A percentile compares a stretch with the other conserved stretches of the same genome.
Conservation (phyloP, 495 filamentous ascomycete species). For the Penicillium simplicissimum region DNA sequence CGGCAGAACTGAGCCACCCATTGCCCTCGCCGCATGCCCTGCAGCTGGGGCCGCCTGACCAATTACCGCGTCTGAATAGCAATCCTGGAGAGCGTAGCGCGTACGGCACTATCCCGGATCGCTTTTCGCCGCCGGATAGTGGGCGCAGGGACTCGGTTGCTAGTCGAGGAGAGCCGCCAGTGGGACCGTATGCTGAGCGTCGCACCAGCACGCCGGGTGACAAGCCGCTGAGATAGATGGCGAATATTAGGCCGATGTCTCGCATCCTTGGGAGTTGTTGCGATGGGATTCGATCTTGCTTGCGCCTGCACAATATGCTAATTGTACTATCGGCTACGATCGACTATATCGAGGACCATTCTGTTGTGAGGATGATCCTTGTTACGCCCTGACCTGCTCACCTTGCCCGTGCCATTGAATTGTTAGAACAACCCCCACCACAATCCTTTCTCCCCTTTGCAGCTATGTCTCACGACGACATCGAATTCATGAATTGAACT, state of each 20-base stretch:
- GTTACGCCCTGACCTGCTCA: background rate
- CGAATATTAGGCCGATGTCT: background rate
- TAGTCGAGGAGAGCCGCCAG: slow-evolving; percentile 18
- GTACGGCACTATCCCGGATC: slow-evolving; percentile 28
- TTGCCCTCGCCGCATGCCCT: slow-evolving; percentile 37
- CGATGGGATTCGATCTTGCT: background rate
- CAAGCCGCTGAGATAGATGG: slow-evolving; percentile 19
- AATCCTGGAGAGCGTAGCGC: slow-evolving; percentile 19
- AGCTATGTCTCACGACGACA: slow-evolving; percentile 6
- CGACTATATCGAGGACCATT: background rate
- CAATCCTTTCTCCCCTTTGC: background rate
- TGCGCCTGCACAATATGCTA: no score
- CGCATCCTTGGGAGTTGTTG: background rate
- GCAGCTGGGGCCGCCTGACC: slow-evolving; percentile 35
- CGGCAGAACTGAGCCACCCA: slow-evolving; percentile 34
- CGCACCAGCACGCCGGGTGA: slow-evolving; percentile 23
- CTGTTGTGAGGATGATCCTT: background rate
- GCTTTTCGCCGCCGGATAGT: slow-evolving; percentile 33
- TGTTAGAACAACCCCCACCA: background rate
- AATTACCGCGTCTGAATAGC: slow-evolving; percentile 29
- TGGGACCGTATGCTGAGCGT: slow-evolving; percentile 14
- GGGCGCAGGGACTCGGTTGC: slow-evolving; percentile 29
- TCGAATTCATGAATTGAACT: slow-evolving; percentile 32
- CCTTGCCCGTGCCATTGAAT: background rate
- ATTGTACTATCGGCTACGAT: no score